A percentile compares a stretch with the other conserved stretches of the same genome.
Evolutionary conservation across 1,139 yeast species (phyloP).

Genomic region (Taiozyma sp.): DNA sequence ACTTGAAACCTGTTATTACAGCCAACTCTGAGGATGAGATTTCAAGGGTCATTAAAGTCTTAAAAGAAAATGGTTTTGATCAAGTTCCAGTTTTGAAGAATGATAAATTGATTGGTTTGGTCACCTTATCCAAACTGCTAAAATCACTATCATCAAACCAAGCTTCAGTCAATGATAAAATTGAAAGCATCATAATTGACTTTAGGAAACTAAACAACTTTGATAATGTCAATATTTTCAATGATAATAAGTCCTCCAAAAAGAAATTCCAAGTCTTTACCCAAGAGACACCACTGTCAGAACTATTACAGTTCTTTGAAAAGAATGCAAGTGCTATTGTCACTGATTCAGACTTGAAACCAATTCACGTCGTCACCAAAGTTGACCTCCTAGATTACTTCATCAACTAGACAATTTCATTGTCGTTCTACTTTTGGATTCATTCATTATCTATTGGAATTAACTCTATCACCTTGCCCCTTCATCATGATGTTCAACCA

Average conservation of each 20-base stretch:
- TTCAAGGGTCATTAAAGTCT: conserved; percentile 62
- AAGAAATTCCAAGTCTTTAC: conserved; percentile 71
- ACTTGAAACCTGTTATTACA: conserved; percentile 79
- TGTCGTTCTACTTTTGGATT: too few relatives aligned
- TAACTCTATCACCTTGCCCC: neutral
- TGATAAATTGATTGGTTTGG: conserved; percentile 64
- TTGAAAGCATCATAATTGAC: conserved; percentile 63
- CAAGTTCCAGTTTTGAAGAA: conserved; percentile 74
- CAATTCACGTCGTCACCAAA: conserved; percentile 83
- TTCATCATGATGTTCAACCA: neutral
- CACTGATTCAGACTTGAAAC: conserved; percentile 66
- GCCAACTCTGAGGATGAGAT: conserved; percentile 61
- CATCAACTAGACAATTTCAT: conserved; percentile 3
- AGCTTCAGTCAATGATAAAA: conserved; percentile 55
- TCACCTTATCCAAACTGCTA: conserved; percentile 71
- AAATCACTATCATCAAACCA: conserved; percentile 63
- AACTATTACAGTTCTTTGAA: conserved; percentile 78
- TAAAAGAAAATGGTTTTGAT: conserved; percentile 78
- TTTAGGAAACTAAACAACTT: conserved; percentile 70
- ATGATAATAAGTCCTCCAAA: conserved; percentile 58
- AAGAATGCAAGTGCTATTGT: conserved; percentile 84
- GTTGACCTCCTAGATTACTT: conserved; percentile 74
- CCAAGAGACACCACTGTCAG: conserved; percentile 60
- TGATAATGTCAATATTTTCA: conserved; percentile 55
- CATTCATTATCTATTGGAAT: too few relatives aligned